Conservation (phyloP, 2,329 filamentous ascomycete genomes). For the Diaporthe nobilis region DNA sequence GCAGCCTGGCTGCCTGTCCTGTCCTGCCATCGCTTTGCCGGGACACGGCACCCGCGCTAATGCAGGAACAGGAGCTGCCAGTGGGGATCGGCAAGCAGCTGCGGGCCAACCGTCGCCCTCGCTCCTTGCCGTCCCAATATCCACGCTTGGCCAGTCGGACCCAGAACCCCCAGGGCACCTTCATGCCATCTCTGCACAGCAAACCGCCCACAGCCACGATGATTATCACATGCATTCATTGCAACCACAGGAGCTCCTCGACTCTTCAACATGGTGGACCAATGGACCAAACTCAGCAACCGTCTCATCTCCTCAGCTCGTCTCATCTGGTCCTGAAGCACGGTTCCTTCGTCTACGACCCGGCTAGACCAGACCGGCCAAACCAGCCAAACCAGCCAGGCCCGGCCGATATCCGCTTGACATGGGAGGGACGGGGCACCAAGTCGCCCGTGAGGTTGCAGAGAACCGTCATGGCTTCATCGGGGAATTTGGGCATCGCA, state of each 20-base stretch:
- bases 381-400: background rate
- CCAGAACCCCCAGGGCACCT: background rate
- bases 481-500: conserved; percentile 20
- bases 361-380: background rate
- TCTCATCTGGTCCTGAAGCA: conserved; percentile 10
- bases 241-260: background rate
- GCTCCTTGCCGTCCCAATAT: background rate
- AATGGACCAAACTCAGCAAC: background rate
- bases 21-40: background rate
- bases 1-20: too few relatives aligned
- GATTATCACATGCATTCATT: background rate
- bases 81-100: conserved; percentile 8
- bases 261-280: background rate
- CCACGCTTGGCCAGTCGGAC: conserved; percentile 22
- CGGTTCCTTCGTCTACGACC: background rate
- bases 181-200: background rate
- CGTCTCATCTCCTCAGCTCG: conserved; percentile 2
- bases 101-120: conserved; percentile 17
- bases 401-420: conserved; percentile 2
- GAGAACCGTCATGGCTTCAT: background rate
- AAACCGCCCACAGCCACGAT: conserved; percentile 9
- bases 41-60: conserved; percentile 31
- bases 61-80: conserved; percentile 39
- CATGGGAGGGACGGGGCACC: background rate
- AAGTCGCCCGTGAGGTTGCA: conserved; percentile 2